phyloP scores from a whole-genome alignment of 768 basidiomycete genomes.

The Myochromella boudieri region DNA sequence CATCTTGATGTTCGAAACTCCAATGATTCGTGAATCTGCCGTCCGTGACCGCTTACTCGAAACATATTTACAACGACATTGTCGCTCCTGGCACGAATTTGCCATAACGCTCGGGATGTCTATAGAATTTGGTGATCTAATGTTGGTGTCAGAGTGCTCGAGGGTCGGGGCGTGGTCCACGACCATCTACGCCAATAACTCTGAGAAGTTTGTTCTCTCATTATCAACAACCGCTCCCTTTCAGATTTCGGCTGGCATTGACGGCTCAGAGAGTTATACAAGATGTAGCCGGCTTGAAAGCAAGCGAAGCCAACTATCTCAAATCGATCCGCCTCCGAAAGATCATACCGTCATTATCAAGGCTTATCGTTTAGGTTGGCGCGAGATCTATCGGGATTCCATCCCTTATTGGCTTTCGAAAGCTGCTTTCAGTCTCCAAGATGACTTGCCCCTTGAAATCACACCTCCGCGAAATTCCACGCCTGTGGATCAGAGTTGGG shows the following conservation, averaged over 20 bases:
- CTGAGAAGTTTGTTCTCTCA: conserved; percentile 10
- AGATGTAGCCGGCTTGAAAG: conserved; percentile 2
- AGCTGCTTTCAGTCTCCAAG: no score
- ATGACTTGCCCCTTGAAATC: no score
- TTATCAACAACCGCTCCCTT: conserved; percentile 8
- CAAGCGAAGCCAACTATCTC: conserved; percentile 4
- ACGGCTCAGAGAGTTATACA: no score
- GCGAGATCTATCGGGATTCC: conserved; percentile 6
- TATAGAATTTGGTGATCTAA: conserved; percentile 15
- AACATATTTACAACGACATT: conserved; percentile 9
- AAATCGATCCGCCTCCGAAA: neutral
- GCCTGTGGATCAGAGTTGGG: no score
- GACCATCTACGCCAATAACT: no score
- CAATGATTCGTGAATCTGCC: conserved; percentile 9
- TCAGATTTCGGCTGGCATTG: neutral
- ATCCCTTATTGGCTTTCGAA: no score
- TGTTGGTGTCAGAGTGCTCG: no score
- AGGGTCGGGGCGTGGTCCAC: no score
- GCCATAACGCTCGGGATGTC: conserved; percentile 1
- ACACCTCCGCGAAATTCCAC: no score
- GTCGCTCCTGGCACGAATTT: conserved; percentile 15
- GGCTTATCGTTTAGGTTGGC: conserved; percentile 13
- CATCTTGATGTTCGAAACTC: no score
- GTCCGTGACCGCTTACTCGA: conserved; percentile 3
- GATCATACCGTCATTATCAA: conserved; percentile 17